A percentile compares a stretch with the other conserved stretches of the same genome.
phyloP scores from a whole-genome alignment of 2,329 filamentous ascomycete species.

The Aspergillus cejpii region DNA sequence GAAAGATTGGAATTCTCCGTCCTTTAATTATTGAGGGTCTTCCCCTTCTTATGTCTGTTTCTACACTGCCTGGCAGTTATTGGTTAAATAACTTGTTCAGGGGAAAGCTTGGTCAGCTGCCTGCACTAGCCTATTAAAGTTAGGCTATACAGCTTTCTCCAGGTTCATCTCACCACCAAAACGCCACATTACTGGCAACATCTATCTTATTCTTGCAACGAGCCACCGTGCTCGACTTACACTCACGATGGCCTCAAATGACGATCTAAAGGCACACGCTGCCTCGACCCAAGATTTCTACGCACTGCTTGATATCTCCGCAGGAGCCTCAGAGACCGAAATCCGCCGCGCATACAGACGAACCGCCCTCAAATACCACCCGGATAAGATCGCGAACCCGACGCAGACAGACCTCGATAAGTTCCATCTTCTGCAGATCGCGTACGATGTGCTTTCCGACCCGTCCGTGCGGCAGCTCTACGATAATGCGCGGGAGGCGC shows the following conservation, averaged over 20 bases:
- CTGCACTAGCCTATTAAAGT: no score
- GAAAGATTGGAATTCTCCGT: neutral
- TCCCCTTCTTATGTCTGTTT: neutral
- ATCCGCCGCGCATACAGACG: conserved; percentile 80
- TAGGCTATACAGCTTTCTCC: neutral
- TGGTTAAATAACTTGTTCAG: neutral
- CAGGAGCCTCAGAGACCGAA: conserved; percentile 60
- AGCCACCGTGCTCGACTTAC: neutral
- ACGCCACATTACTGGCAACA: neutral
- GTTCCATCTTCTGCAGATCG: conserved; percentile 79
- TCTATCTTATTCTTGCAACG: neutral
- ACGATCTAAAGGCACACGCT: conserved; percentile 52
- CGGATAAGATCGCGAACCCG: conserved; percentile 73
- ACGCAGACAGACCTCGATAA: conserved; percentile 64
- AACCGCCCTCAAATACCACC: conserved; percentile 82
- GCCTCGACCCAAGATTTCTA: conserved; percentile 67
- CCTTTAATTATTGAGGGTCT: neutral
- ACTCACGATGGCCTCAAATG: conserved; percentile 30
- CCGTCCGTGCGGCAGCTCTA: conserved; percentile 66
- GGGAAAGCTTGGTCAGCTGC: neutral
- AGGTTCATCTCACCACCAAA: conserved; percentile 1
- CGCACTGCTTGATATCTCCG: conserved; percentile 61
- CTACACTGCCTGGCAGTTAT: neutral
- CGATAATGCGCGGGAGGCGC: conserved; percentile 67
- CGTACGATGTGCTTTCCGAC: conserved; percentile 75